Evolutionary conservation across 106 monocot genomes (phyloP).

Genomic region (Dendrobium catenatum): DNA sequence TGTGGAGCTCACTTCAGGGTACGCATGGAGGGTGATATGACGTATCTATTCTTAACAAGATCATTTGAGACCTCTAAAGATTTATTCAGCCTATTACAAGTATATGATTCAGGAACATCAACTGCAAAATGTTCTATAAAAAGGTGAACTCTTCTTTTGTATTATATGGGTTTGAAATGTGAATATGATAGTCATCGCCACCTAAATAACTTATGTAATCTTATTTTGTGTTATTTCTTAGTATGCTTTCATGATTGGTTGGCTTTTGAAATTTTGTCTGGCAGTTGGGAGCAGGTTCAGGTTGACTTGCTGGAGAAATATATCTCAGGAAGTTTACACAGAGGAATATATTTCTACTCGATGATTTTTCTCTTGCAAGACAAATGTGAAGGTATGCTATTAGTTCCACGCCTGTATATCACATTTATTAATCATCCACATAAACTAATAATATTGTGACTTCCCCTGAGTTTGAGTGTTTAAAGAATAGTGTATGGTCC

Average conservation of each 20-base stretch:
- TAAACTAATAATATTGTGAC: too few species aligned
- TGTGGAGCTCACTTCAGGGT: slow-evolving; percentile 26
- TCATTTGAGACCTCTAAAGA: slow-evolving; percentile 26
- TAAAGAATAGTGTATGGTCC: too few species aligned
- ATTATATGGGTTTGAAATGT: not conserved
- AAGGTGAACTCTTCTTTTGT: slow-evolving; percentile 25
- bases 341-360: slow-evolving; percentile 54
- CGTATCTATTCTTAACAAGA: slow-evolving; percentile 52
- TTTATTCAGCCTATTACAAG: slow-evolving; percentile 39
- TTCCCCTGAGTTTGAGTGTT: too few species aligned
- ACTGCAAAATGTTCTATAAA: slow-evolving; percentile 24
- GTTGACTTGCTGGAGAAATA: slow-evolving; percentile 54
- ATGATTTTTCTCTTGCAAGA: slow-evolving; percentile 42
- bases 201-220: not conserved
- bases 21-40: slow-evolving; percentile 28
- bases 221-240: not conserved
- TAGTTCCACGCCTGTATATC: not conserved
- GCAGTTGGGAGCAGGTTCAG: slow-evolving; percentile 87
- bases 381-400: slow-evolving; percentile 36
- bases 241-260: slow-evolving; percentile 10
- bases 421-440: not conserved
- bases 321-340: slow-evolving; percentile 30
- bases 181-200: not conserved
- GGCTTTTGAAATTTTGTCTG: slow-evolving; percentile 37
- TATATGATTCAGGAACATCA: slow-evolving; percentile 17